A percentile compares a stretch with the other conserved stretches of the same genome.
Evolutionary conservation across 2,329 filamentous ascomycete species (phyloP).

Genomic region (Chrysoporthe austroafricana): DNA sequence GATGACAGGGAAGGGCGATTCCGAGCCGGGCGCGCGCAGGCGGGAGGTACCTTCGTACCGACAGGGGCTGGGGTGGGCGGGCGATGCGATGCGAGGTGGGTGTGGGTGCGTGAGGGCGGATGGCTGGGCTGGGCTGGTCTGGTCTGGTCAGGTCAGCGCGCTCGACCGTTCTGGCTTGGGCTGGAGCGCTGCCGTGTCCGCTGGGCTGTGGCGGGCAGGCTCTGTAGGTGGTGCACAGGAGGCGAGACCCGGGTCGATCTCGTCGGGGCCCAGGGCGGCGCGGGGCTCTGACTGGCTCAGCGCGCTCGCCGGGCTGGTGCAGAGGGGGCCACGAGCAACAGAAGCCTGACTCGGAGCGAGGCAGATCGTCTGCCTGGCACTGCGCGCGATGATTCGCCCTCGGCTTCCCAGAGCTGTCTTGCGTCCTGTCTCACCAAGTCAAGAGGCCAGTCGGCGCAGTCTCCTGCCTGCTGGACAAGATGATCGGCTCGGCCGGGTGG

Average conservation of each 20-base stretch:
- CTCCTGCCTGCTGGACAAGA: constrained; percentile 7
- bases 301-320: constrained; percentile 17
- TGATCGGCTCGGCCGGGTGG: background rate
- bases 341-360: constrained; percentile 27
- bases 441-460: background rate
- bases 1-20: background rate
- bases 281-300: constrained; percentile 26
- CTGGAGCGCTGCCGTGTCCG: constrained; percentile 10
- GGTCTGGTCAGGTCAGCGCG: constrained; percentile 20
- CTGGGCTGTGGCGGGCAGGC: constrained; percentile 16
- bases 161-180: constrained; percentile 28
- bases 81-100: background rate
- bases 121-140: constrained; percentile 2
- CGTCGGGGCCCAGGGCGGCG: constrained; percentile 15
- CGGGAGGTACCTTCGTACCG: background rate
- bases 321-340: constrained; percentile 26
- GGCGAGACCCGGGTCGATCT: constrained; percentile 30
- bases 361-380: constrained; percentile 22
- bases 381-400: constrained; percentile 23
- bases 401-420: constrained; percentile 24
- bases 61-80: constrained; percentile 14
- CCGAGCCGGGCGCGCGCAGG: background rate
- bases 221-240: constrained; percentile 9
- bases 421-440: constrained; percentile 26
- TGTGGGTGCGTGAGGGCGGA: background rate